These are phyloP conservation scores for Aspergillus flavus DNA, from an alignment of 2,329 filamentous ascomycete species.

Conservation along the genomic window DNA sequence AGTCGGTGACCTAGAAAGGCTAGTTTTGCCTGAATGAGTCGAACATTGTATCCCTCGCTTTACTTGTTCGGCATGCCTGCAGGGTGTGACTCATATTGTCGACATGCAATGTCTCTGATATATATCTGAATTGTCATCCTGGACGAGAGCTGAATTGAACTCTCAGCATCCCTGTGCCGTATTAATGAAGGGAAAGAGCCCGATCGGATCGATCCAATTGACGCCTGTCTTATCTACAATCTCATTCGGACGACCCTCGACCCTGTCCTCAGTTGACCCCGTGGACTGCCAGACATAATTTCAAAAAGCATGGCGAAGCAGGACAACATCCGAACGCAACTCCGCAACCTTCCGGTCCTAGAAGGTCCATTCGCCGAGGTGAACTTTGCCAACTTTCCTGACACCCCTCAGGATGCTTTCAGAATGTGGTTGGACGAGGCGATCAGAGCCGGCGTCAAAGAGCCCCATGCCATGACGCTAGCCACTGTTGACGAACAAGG, in stretches of 20 bases:
- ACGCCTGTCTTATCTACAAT: neutral
- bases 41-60: neutral
- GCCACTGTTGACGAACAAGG: slow-evolving; percentile 20
- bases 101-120: neutral
- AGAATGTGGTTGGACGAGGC: slow-evolving; percentile 18
- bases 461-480: slow-evolving; percentile 24
- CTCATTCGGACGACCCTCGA: neutral
- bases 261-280: neutral
- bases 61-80: neutral
- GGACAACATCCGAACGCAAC: neutral
- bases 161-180: neutral
- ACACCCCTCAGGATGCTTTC: slow-evolving; percentile 17
- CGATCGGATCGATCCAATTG: neutral
- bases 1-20: neutral
- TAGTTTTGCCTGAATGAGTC: neutral
- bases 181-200: neutral
- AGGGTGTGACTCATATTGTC: neutral
- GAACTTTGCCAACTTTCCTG: neutral
- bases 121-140: neutral
- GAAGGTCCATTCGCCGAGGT: neutral
- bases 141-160: neutral
- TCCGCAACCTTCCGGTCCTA: neutral
- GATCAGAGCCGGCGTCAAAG: slow-evolving; percentile 8
- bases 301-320: neutral
- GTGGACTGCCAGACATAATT: neutral